These are phyloP conservation scores for Coemansia sp. DNA, from an alignment of 192 early-diverging fungal genomes.

Conservation along the genomic window DNA sequence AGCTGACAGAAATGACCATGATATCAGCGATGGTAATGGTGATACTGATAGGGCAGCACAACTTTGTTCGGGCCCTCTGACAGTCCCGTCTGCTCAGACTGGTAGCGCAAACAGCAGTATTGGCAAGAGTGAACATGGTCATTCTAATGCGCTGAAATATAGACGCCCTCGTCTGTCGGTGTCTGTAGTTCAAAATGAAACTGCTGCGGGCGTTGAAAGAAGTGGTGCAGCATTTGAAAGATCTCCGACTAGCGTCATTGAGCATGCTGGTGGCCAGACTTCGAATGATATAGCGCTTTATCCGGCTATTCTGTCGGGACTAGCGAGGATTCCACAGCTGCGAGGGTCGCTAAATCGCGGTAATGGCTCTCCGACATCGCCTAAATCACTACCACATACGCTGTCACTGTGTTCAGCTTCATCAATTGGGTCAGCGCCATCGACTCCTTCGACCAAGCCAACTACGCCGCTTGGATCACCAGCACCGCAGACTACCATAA, in stretches of 20 bases:
- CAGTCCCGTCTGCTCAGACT: conserved; percentile 2
- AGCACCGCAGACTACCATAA: conserved; percentile 12
- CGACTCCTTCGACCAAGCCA: conserved; percentile 22
- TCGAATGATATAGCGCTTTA: conserved; percentile 3
- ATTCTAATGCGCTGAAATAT: background rate
- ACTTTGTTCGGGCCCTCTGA: background rate
- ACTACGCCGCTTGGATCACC: conserved; percentile 33
- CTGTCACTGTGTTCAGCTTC: conserved; percentile 31
- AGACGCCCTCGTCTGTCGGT: conserved; percentile 10
- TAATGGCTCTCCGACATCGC: conserved; percentile 21
- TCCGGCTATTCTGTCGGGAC: conserved; percentile 6
- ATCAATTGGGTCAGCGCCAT: conserved; percentile 33
- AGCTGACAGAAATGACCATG: background rate
- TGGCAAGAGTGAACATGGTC: background rate
- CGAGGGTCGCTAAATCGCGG: conserved; percentile 17
- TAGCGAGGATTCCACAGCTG: conserved; percentile 16
- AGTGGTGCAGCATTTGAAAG: background rate
- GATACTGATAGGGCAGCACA: background rate
- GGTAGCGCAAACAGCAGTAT: background rate
- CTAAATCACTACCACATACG: conserved; percentile 33
- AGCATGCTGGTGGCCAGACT: background rate
- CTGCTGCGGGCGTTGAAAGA: conserved; percentile 2
- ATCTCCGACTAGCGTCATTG: background rate
- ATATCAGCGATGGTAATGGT: background rate
- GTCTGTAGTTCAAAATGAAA: conserved; percentile 1